A percentile compares a stretch with the other conserved stretches of the same genome.
Conservation (phyloP, 495 filamentous ascomycete genomes). For the Clavariopsis aquatica region DNA sequence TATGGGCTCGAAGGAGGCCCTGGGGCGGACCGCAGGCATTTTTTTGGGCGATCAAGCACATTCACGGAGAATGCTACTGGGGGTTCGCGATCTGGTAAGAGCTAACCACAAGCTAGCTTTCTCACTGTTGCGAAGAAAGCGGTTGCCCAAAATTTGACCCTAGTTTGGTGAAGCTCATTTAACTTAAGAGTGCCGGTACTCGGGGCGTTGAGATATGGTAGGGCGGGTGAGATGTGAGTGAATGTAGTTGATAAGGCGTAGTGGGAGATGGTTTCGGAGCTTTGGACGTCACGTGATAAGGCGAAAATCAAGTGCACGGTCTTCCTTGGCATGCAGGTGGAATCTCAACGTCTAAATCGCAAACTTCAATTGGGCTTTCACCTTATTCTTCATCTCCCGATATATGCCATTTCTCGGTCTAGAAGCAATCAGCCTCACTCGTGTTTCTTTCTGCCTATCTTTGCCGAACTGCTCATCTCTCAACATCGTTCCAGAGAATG, state of each 20-base stretch:
- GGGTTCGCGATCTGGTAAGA: background rate
- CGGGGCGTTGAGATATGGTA: background rate
- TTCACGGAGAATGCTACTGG: background rate
- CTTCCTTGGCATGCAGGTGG: background rate
- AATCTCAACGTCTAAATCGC: too few species aligned
- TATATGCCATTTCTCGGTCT: too few species aligned
- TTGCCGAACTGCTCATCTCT: background rate
- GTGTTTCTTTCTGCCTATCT: background rate
- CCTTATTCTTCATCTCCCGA: too few species aligned
- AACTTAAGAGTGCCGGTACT: background rate
- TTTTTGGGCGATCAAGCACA: constrained; percentile 23
- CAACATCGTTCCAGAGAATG: background rate
- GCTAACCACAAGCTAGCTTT: background rate
- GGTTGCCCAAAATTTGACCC: background rate
- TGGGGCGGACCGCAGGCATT: constrained; percentile 71
- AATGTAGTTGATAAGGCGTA: background rate
- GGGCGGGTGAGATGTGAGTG: background rate
- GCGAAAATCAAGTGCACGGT: background rate
- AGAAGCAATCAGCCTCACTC: too few species aligned
- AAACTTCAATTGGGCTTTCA: too few species aligned
- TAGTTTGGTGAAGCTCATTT: background rate
- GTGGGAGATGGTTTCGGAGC: background rate
- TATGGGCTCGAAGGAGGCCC: constrained; percentile 77
- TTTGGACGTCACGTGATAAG: constrained; percentile 5
- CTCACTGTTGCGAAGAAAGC: background rate